phyloP scores from a whole-genome alignment of 208 protist genomes.

The Kentomonas sorsogonicus region DNA sequence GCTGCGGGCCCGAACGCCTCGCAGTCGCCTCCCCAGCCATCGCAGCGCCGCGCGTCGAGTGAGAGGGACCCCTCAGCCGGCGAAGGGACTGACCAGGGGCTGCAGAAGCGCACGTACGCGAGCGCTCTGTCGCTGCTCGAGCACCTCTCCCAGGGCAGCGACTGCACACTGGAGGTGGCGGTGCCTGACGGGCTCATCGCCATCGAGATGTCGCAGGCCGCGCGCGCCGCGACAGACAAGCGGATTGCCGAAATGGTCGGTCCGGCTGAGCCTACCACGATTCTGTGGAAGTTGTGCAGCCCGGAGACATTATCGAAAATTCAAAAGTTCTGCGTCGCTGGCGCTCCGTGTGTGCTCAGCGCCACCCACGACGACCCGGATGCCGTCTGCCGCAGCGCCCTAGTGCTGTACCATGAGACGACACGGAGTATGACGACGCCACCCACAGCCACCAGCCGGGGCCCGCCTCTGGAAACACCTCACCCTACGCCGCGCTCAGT shows the following conservation, averaged over 20 bases:
- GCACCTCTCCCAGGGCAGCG: too few species aligned
- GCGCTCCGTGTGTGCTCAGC: conserved; percentile 17
- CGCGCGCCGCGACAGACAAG: not conserved
- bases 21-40: not conserved
- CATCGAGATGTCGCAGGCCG: not conserved
- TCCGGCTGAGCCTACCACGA: conserved; percentile 21
- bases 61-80: not conserved
- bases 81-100: not conserved
- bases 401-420: conserved; percentile 62
- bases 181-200: not conserved
- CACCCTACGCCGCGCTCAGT: conserved; percentile 16
- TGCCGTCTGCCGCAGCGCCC: conserved; percentile 35
- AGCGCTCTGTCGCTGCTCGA: not conserved
- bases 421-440: too few species aligned
- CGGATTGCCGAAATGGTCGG: not conserved
- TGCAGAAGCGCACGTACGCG: not conserved
- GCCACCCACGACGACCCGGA: conserved; percentile 37
- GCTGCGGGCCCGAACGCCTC: not conserved
- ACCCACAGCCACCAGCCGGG: conserved; percentile 20
- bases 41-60: not conserved
- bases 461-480: conserved; percentile 11
- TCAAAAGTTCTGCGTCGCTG: conserved; percentile 19
- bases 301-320: conserved; percentile 34
- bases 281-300: conserved; percentile 64
- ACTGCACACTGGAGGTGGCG: not conserved